phyloP scores from a whole-genome alignment of 805 yeast genomes.

The Ogataea nitratoaversa region DNA sequence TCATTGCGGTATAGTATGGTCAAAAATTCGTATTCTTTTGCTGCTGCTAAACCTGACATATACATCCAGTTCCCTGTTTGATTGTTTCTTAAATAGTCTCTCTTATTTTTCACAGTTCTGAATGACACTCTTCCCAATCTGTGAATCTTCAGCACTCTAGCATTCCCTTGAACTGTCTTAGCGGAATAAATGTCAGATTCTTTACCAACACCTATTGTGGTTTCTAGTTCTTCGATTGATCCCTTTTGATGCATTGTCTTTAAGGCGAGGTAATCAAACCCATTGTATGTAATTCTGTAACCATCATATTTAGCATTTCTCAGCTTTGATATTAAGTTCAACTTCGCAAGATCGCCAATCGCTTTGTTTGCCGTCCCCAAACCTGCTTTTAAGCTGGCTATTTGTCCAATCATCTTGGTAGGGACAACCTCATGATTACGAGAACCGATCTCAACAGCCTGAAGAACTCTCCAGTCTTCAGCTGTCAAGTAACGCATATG shows the following conservation, averaged over 20 bases:
- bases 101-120: conserved; percentile 84
- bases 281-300: conserved; percentile 79
- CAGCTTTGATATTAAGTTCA: conserved; percentile 69
- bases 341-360: conserved; percentile 82
- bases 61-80: conserved; percentile 90
- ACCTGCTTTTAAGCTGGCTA: conserved; percentile 71
- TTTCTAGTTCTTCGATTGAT: conserved; percentile 72
- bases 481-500: conserved; percentile 90
- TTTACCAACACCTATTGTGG: conserved; percentile 93
- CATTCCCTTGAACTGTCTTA: conserved; percentile 57
- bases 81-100: conserved; percentile 80
- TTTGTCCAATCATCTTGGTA: conserved; percentile 70
- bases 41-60: conserved; percentile 83
- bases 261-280: conserved; percentile 89
- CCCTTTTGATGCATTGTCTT: conserved; percentile 76
- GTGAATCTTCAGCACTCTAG: conserved; percentile 81
- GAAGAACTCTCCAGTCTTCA: conserved; percentile 86
- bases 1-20: conserved; percentile 65
- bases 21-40: conserved; percentile 90
- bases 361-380: conserved; percentile 69
- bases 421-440: conserved; percentile 95
- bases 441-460: conserved; percentile 88
- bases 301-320: conserved; percentile 96
- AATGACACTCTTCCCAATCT: conserved; percentile 93
- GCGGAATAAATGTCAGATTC: conserved; percentile 93